phyloP scores from a whole-genome alignment of 1,139 yeast genomes.

The Geotrichum reessii region DNA sequence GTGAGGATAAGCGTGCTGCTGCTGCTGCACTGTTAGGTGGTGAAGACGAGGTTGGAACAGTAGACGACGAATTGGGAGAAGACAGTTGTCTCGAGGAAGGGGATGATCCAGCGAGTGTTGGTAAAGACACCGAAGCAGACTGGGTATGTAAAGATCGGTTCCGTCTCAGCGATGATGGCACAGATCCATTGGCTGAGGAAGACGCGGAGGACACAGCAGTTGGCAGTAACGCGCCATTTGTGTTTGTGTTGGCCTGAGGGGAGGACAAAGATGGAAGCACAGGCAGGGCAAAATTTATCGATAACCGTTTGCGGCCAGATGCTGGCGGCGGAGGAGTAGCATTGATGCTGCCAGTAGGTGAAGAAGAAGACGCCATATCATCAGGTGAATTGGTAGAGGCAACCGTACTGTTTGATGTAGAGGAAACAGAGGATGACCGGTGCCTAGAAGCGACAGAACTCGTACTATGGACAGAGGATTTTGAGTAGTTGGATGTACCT shows the following conservation, averaged over 20 bases:
- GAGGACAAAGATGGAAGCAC: slow-evolving; percentile 1
- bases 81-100: background rate
- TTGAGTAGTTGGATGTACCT: background rate
- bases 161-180: background rate
- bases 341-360: background rate
- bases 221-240: background rate
- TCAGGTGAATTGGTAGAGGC: background rate
- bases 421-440: background rate
- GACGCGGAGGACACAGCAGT: background rate
- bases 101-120: background rate
- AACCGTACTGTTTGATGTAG: background rate
- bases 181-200: background rate
- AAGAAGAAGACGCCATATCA: background rate
- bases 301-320: slow-evolving; percentile 7
- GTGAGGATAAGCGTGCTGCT: background rate
- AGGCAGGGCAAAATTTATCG: slow-evolving; percentile 15
- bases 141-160: slow-evolving; percentile 10
- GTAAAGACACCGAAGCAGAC: slow-evolving; percentile 14
- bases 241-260: background rate
- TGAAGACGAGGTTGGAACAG: slow-evolving; percentile 2
- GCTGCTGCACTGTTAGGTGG: background rate
- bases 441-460: background rate
- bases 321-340: background rate
- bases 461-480: background rate
- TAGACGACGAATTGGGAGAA: background rate